These are phyloP conservation scores for Pneumocystis jirovecii DNA, from an alignment of 1,139 yeast genomes.

Conservation along the genomic window DNA sequence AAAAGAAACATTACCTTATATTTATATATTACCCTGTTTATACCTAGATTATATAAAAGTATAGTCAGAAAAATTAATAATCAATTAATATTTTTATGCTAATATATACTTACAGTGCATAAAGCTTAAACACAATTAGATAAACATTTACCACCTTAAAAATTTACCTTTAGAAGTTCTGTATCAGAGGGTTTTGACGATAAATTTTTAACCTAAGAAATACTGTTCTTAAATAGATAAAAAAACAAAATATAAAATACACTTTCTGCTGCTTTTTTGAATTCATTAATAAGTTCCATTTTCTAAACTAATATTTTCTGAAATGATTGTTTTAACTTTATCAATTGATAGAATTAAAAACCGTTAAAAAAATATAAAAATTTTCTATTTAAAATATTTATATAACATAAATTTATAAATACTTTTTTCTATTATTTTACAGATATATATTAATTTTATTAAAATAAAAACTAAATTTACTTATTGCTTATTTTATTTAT, in stretches of 20 bases:
- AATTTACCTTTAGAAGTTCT: not conserved
- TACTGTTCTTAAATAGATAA: not conserved
- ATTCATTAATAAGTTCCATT: not conserved
- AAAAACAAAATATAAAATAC: not conserved
- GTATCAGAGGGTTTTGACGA: not conserved
- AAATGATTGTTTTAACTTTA: not conserved
- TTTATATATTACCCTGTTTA: not conserved
- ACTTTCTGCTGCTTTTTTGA: not conserved
- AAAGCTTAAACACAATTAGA: not conserved
- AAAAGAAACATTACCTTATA: not conserved
- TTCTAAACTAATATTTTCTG: not conserved
- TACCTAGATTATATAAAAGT: not conserved
- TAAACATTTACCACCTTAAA: not conserved
- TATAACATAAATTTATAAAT: not conserved
- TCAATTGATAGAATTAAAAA: not conserved
- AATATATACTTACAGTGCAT: not conserved
- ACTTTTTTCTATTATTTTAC: not conserved
- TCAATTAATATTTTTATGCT: not conserved
- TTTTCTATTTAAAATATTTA: not conserved
- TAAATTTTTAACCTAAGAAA: not conserved
- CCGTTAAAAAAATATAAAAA: not conserved
- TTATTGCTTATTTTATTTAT: not conserved
- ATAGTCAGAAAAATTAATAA: not conserved
- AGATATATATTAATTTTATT: not conserved
- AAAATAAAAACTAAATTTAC: not conserved